Conservation (phyloP, 805 yeast genomes). For the Debaryomyces prosopidis region DNA sequence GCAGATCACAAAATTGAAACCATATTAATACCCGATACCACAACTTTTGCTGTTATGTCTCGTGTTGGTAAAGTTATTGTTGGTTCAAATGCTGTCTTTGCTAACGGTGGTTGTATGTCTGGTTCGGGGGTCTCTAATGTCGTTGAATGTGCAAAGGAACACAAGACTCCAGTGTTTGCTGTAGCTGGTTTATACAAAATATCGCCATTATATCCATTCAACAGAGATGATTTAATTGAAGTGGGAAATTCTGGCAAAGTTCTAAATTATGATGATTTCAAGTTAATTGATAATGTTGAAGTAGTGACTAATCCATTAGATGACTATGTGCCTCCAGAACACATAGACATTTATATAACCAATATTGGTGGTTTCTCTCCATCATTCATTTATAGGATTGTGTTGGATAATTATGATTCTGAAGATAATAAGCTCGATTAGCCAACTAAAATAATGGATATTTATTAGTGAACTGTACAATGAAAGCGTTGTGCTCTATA, state of each 20-base stretch:
- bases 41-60: constrained; percentile 94
- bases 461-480: too few species aligned
- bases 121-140: constrained; percentile 90
- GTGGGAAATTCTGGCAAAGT: constrained; percentile 94
- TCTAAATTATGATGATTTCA: constrained; percentile 69
- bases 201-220: constrained; percentile 90
- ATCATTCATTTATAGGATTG: constrained; percentile 91
- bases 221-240: constrained; percentile 78
- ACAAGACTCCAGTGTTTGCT: constrained; percentile 93
- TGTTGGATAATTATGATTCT: constrained; percentile 87
- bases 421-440: constrained; percentile 70
- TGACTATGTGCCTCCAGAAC: constrained; percentile 92
- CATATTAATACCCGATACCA: constrained; percentile 87
- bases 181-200: constrained; percentile 93
- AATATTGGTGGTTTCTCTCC: constrained; percentile 97
- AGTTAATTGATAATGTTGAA: constrained; percentile 69
- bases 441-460: too few species aligned
- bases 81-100: constrained; percentile 90
- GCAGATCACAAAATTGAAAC: constrained; percentile 88
- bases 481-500: too few species aligned
- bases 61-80: constrained; percentile 94
- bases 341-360: constrained; percentile 90
- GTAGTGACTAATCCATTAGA: constrained; percentile 80
- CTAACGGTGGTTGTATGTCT: constrained; percentile 93
- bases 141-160: constrained; percentile 94